Evolutionary conservation across 352 stramenopile species (phyloP).

Genomic region (Globisporangium heterothallicum): DNA sequence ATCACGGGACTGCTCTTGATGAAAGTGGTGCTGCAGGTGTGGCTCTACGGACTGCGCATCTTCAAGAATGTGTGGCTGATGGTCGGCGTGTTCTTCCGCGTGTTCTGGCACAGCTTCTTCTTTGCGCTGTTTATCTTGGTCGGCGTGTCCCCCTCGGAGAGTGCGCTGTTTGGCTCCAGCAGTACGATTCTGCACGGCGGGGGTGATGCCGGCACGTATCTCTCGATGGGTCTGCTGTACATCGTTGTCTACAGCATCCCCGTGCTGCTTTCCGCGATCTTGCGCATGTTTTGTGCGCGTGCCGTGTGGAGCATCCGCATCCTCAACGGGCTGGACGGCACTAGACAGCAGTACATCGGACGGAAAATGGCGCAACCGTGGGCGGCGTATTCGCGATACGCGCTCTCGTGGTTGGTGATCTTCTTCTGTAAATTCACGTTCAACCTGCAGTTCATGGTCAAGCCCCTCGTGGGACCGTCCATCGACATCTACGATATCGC

Average conservation of each 20-base stretch:
- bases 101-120: constrained; percentile 76
- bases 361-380: constrained; percentile 65
- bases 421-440: constrained; percentile 80
- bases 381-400: constrained; percentile 54
- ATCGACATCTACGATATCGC: constrained; percentile 69
- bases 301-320: constrained; percentile 56
- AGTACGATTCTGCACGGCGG: constrained; percentile 43
- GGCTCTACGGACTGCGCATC: constrained; percentile 57
- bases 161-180: constrained; percentile 33
- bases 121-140: constrained; percentile 58
- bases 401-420: constrained; percentile 64
- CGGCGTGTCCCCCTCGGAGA: constrained; percentile 54
- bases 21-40: constrained; percentile 73
- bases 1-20: constrained; percentile 46
- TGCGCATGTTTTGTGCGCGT: constrained; percentile 50
- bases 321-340: constrained; percentile 63
- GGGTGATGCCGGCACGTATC: constrained; percentile 41
- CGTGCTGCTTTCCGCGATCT: constrained; percentile 33
- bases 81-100: constrained; percentile 52
- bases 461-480: constrained; percentile 64
- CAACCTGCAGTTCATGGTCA: constrained; percentile 78
- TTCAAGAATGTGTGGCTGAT: constrained; percentile 65
- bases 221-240: constrained; percentile 59
- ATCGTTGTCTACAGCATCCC: constrained; percentile 56
- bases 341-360: constrained; percentile 69